phyloP scores from a whole-genome alignment of 148 eudicot species.

The Talinum fruticosum region DNA sequence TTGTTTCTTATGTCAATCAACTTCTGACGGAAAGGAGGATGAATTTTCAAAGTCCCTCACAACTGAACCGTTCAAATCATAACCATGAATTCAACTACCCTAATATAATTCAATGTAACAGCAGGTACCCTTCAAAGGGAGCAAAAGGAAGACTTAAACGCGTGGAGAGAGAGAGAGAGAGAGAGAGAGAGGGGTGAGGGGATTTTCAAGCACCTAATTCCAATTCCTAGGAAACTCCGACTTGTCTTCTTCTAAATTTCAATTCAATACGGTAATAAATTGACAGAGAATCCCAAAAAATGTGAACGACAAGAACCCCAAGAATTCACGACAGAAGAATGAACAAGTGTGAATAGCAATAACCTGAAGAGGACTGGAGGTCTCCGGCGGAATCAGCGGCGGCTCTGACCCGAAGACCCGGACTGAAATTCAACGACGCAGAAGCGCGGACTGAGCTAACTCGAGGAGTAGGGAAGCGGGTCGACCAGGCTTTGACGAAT shows the following conservation, averaged over 20 bases:
- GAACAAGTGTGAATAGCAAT: constrained; percentile 8
- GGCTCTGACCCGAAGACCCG: constrained; percentile 31
- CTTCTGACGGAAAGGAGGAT: no score
- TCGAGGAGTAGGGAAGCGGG: constrained; percentile 27
- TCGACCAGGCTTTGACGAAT: constrained; percentile 27
- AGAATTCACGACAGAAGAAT: neutral
- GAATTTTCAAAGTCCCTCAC: no score
- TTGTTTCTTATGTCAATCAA: no score
- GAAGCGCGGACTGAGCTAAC: constrained; percentile 22
- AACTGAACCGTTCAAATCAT: no score
- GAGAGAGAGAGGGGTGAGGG: neutral
- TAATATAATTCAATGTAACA: no score
- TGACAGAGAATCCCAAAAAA: neutral
- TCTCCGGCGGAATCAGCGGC: constrained; percentile 25
- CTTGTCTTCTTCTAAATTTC: neutral
- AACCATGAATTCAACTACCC: no score
- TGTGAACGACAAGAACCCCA: neutral
- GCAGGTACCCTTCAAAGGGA: no score
- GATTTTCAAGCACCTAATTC: neutral
- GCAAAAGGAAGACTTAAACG: no score
- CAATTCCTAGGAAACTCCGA: neutral
- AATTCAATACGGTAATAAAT: neutral
- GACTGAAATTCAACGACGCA: neutral
- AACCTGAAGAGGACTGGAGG: constrained; percentile 17
- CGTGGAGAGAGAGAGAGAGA: no score